Percentiles rank a stretch among this genome's conserved stretches.
These are phyloP conservation scores for Pseudogymnoascus sp. DNA, from an alignment of 2,329 filamentous ascomycete species.

Conservation along the genomic window DNA sequence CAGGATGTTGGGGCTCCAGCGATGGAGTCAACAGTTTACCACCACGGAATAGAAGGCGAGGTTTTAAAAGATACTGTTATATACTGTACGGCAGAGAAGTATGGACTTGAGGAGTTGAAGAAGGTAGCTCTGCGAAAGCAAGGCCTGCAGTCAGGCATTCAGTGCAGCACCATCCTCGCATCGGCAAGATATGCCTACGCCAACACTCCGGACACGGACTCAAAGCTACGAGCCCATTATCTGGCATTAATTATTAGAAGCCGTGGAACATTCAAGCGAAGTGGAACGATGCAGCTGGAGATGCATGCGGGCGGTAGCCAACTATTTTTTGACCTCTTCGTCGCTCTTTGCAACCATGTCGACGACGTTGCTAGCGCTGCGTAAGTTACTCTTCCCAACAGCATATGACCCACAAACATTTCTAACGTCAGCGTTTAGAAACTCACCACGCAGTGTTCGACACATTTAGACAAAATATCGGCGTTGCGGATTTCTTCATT, in stretches of 20 bases:
- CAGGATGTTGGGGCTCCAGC: constrained; percentile 25
- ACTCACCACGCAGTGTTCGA: constrained; percentile 14
- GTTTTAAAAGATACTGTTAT: constrained; percentile 84
- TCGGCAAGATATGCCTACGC: constrained; percentile 86
- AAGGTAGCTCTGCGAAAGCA: constrained; percentile 80
- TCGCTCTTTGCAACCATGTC: constrained; percentile 86
- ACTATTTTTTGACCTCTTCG: constrained; percentile 89
- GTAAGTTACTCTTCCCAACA: constrained; percentile 35
- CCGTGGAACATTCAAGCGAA: constrained; percentile 81
- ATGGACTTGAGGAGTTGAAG: constrained; percentile 76
- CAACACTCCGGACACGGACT: constrained; percentile 82
- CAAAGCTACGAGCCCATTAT: constrained; percentile 84
- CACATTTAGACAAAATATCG: constrained; percentile 11
- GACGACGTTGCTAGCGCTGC: constrained; percentile 54
- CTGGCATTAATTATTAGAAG: constrained; percentile 86
- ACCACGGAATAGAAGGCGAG: constrained; percentile 44
- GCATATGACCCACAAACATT: neutral
- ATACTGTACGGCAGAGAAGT: constrained; percentile 82
- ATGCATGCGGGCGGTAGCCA: constrained; percentile 79
- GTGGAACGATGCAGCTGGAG: constrained; percentile 90
- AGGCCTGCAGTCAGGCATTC: constrained; percentile 73
- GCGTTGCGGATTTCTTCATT: constrained; percentile 10
- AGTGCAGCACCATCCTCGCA: constrained; percentile 74
- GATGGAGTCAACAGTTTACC: constrained; percentile 58
- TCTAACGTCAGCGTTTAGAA: constrained; percentile 1